Conservation (phyloP, 768 basidiomycete species). For the Myochromella boudieri region DNA sequence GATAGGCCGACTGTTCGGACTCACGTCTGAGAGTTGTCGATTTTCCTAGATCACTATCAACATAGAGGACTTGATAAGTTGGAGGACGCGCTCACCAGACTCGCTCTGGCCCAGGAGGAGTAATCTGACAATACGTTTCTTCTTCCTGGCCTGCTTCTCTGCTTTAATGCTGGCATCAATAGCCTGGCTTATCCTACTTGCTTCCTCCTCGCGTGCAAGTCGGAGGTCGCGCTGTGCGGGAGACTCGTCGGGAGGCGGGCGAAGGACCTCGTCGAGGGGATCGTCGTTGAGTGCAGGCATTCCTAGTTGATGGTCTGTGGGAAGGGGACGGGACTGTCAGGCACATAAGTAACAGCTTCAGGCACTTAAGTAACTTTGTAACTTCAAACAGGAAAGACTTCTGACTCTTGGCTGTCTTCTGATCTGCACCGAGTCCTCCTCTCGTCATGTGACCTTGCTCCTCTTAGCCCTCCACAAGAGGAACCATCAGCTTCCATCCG, state of each 20-base stretch:
- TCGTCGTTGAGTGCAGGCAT: conserved; percentile 47
- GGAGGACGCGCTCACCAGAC: conserved; percentile 51
- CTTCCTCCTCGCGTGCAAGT: conserved; percentile 63
- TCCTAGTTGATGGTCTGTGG: conserved; percentile 20
- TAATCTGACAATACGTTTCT: conserved; percentile 69
- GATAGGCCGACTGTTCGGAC: conserved; percentile 19
- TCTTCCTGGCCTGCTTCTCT: conserved; percentile 61
- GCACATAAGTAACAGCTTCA: conserved; percentile 18
- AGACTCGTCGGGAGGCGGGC: conserved; percentile 68
- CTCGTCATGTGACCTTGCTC: conserved; percentile 10
- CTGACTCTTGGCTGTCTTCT: conserved; percentile 1
- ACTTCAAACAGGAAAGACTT: no score
- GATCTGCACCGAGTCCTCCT: conserved; percentile 11
- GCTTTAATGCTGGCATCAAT: conserved; percentile 77
- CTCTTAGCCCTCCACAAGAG: conserved; percentile 21
- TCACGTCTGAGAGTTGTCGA: conserved; percentile 79
- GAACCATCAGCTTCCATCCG: conserved; percentile 25
- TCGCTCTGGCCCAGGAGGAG: conserved; percentile 82
- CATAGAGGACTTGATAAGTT: not conserved
- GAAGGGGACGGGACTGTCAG: conserved; percentile 15
- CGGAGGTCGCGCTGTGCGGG: conserved; percentile 54
- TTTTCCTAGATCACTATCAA: conserved; percentile 50
- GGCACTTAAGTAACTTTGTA: no score
- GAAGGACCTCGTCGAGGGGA: conserved; percentile 65
- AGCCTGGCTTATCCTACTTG: conserved; percentile 58